Evolutionary conservation across 2,329 filamentous ascomycete genomes (phyloP).

Genomic region (Cladorrhinum sp.): DNA sequence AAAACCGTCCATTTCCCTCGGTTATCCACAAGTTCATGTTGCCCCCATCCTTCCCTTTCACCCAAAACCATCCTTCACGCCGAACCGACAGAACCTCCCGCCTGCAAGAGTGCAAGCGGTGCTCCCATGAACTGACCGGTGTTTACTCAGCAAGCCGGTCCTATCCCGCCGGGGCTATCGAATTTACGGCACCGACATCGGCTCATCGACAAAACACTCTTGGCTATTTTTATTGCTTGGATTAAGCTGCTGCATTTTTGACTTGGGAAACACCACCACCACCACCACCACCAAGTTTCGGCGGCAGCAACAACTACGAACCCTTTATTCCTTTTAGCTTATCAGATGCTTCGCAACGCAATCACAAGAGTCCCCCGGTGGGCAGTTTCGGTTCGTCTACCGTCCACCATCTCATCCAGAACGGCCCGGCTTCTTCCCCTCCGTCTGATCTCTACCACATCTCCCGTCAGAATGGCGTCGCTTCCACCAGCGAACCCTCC

Average conservation of each 20-base stretch:
- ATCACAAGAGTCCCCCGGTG: constrained; percentile 23
- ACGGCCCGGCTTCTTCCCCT: constrained; percentile 2
- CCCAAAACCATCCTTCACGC: constrained; percentile 9
- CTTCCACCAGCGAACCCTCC: constrained; percentile 56
- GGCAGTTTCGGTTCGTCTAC: constrained; percentile 15
- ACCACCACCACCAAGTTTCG: neutral
- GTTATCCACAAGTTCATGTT: neutral
- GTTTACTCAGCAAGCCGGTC: constrained; percentile 1
- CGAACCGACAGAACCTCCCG: constrained; percentile 10
- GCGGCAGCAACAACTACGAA: neutral
- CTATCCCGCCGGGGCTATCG: neutral
- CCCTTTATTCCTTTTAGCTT: neutral
- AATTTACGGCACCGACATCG: neutral
- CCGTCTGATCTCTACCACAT: constrained; percentile 39
- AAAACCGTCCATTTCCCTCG: constrained; percentile 11
- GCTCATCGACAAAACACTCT: neutral
- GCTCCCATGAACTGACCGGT: neutral
- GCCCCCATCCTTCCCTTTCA: neutral
- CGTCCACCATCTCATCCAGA: constrained; percentile 9
- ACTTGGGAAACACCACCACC: neutral
- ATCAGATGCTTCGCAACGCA: constrained; percentile 26
- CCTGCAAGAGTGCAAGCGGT: neutral
- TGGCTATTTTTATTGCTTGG: neutral
- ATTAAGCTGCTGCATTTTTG: neutral
- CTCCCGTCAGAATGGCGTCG: constrained; percentile 49